Conservation (phyloP, 495 filamentous ascomycete genomes). For the Annulohypoxylon moriforme region DNA sequence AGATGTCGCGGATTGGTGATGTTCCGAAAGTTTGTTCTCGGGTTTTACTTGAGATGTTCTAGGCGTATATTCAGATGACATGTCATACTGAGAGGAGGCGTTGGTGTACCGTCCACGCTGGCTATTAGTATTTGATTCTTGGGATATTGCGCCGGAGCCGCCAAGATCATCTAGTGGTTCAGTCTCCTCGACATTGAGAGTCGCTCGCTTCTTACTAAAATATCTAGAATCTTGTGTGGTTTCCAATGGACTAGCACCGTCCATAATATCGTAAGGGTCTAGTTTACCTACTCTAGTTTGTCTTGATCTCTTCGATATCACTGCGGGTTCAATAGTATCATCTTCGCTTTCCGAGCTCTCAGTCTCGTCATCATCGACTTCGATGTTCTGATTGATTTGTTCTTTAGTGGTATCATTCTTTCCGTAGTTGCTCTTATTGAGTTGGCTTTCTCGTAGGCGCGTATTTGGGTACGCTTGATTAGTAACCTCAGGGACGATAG, state of each 20-base stretch:
- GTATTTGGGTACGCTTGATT: neutral
- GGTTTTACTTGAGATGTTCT: neutral
- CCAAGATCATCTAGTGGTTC: neutral
- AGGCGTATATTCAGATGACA: neutral
- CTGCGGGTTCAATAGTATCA: neutral
- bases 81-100: constrained; percentile 16
- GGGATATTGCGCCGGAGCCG: neutral
- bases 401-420: neutral
- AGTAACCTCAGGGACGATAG: neutral
- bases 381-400: neutral
- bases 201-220: neutral
- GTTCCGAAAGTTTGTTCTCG: neutral
- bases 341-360: neutral
- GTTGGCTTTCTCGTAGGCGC: neutral
- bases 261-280: constrained; percentile 7
- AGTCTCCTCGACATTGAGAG: neutral
- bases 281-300: neutral
- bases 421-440: neutral
- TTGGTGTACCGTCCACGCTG: constrained; percentile 4
- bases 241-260: neutral
- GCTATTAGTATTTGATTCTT: neutral
- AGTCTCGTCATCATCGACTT: neutral
- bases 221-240: neutral
- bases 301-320: neutral
- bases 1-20: neutral